Evolutionary conservation across 352 stramenopile species (phyloP), one percentile per base, ranked within the genome.

Genomic region (Pilasporangium apinafurcum): DNA sequence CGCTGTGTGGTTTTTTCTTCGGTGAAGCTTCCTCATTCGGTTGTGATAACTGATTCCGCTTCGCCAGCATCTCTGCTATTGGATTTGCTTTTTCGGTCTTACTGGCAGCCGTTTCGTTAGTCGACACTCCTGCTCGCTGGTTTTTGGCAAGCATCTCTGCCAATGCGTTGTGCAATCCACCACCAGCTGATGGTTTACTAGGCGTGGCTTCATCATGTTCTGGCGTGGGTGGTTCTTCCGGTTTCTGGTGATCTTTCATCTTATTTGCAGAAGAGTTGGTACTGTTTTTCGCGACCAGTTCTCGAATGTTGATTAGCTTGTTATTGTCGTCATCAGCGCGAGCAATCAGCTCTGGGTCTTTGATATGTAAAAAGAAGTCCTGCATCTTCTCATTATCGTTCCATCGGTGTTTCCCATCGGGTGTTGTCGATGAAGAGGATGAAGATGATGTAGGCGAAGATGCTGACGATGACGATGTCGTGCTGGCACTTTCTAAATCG

Each of bases 291-390:
- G 53, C 51, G 21, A 83, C 52, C 2, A 84, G 48, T 22, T 77
- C 68, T n/a, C 61, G 56, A 8, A 84, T 72, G 48, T 75, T 77
- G 44, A 85, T 71, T 20, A 75, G 45, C 44, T 85, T 83, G 42
- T 76, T 70, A 8, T 59, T 60, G 24, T 62, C 49, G 27, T 30
- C 28, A 17, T 61, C 49, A 1, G 45, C 30, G 20, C 75, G 62
- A 14, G 40, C 52, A 2, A 49, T 49, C 40, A 75, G 56, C 44
- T 62, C 55, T 12, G 48, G 48, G 39, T 61, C 37, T 30, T 64
- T 59, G 14, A 66, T 78, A 61, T 81, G 65, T 37, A 63, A 38
- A 41, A 79, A 76, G 51, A 78, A 80, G 28, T 80, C 65, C 27
- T 79, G 51, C 26, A 73, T 68, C 59, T 78, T 80, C 56, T 80